Percentiles rank a stretch among this genome's conserved stretches.
Evolutionary conservation across 164 flowering plant species (phyloP).

Genomic region (Sextonia rubra): DNA sequence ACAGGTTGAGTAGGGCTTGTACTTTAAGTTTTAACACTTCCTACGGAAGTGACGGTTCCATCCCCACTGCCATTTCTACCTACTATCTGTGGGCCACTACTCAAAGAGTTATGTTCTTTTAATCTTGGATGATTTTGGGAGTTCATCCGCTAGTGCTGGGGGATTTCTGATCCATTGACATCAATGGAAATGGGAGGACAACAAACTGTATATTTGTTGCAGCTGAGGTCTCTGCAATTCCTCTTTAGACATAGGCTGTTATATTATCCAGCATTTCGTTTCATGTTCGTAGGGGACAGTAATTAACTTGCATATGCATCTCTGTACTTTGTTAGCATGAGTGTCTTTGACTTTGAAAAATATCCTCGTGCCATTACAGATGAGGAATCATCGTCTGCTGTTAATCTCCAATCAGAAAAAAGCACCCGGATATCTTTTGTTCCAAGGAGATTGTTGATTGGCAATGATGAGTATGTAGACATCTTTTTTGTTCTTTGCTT

Average conservation of each 20-base stretch:
- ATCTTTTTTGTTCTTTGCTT: slow-evolving; percentile 5
- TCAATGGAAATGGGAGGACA: not conserved
- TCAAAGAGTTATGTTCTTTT: not conserved
- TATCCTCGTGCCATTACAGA: slow-evolving; percentile 25
- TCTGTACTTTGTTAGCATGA: too few species aligned
- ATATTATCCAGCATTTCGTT: too few species aligned
- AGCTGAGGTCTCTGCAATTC: not conserved
- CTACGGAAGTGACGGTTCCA: too few species aligned
- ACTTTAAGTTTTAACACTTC: too few species aligned
- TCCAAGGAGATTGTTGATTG: slow-evolving; percentile 77
- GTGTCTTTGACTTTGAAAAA: not conserved
- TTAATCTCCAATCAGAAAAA: slow-evolving; percentile 27
- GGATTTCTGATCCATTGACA: not conserved
- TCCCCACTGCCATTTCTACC: too few species aligned
- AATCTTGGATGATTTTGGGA: not conserved
- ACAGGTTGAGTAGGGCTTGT: too few species aligned
- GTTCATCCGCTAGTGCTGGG: not conserved
- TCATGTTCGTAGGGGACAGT: not conserved
- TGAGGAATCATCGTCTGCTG: slow-evolving; percentile 38
- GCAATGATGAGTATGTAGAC: slow-evolving; percentile 80
- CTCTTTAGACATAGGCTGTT: not conserved
- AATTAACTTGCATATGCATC: too few species aligned
- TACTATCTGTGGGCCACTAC: not conserved
- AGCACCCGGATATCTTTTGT: slow-evolving; percentile 42
- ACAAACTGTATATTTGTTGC: not conserved